phyloP scores from a whole-genome alignment of 371 early-diverging fungal genomes.

The Funneliformis caledonium region DNA sequence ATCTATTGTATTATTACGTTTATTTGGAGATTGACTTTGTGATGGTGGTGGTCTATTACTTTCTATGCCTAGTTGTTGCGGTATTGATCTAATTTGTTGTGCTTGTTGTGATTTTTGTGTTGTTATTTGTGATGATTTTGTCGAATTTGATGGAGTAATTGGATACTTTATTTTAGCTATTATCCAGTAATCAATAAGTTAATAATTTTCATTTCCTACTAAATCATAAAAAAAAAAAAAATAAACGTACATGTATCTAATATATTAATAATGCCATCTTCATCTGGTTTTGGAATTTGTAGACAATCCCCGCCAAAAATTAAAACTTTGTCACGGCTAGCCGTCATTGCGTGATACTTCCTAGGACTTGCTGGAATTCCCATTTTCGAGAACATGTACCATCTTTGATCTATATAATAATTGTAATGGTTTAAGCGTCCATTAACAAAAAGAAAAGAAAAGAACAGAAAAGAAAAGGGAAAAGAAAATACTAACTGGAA shows the following conservation, averaged over 20 bases:
- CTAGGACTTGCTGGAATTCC: conserved; percentile 71
- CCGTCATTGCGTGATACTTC: conserved; percentile 64
- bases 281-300: conserved; percentile 55
- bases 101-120: conserved; percentile 2
- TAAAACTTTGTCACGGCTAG: conserved; percentile 65
- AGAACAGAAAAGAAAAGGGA: neutral
- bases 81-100: neutral
- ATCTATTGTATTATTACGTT: neutral
- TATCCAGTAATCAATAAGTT: conserved; percentile 16
- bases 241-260: conserved; percentile 65
- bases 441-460: neutral
- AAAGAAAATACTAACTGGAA: conserved; percentile 51
- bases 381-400: conserved; percentile 79
- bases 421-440: conserved; percentile 13
- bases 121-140: conserved; percentile 4
- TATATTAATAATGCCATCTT: conserved; percentile 58
- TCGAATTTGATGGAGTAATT: neutral
- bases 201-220: conserved; percentile 14
- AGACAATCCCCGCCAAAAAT: conserved; percentile 70
- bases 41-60: neutral
- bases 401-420: conserved; percentile 57
- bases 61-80: neutral
- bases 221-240: neutral
- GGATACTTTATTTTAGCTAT: conserved; percentile 37
- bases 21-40: neutral